Base-by-base conservation (phyloP, 495 filamentous ascomycete species). In the Usnea hakonensis region DNA sequence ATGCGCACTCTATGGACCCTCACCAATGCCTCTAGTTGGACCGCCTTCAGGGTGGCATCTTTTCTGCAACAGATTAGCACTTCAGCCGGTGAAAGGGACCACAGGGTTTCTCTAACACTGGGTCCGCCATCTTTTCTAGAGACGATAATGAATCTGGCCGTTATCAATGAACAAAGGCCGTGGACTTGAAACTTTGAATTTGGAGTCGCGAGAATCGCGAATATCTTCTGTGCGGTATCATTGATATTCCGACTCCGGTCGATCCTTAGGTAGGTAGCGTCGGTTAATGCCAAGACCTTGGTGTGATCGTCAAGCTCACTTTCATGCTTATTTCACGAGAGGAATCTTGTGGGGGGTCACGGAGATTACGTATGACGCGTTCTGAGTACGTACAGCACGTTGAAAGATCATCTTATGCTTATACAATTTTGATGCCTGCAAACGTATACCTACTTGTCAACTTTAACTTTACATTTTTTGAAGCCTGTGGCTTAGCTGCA, bases 21-120 rank as follows among this genome's bases (percentile, higher is more conserved):
- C 84, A 90, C 90, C 82, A 95, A 75, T 64, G 89, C 87, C 77
- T 91, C 89, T 69, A 95, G 84, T 79, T 92, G 90, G 70, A 90
- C 87, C 80, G 87, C 82, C 77, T 84, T 83, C 75, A 88, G 78
- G 74, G 87, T 82, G 71, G 73, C 75, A 74, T 88, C 83, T 76
- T 83, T 85, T 56, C 78, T 80, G 54, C 23, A 8, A 23, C 2
- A 48, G 7, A n/a, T 68, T 41, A 68, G 65, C 28, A 33, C 41
- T 23, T 17, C 2, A 6, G n/a, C 3, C 1, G 43, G 4, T 6
- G 0, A 19, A 23, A n/a, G 28, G 8, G 37, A 5, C 3, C 3
- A 44, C 17, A 48, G 28, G 16, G 3, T 35, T 40, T 19, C 19
- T 50, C 62, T n/a, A 56, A 65, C 65, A 68, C 23, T 43, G 54